A percentile compares a stretch with the other conserved stretches of the same genome.
These are phyloP conservation scores for Posidonia oceanica DNA, from an alignment of 116 monocot genomes.

Conservation along the genomic window DNA sequence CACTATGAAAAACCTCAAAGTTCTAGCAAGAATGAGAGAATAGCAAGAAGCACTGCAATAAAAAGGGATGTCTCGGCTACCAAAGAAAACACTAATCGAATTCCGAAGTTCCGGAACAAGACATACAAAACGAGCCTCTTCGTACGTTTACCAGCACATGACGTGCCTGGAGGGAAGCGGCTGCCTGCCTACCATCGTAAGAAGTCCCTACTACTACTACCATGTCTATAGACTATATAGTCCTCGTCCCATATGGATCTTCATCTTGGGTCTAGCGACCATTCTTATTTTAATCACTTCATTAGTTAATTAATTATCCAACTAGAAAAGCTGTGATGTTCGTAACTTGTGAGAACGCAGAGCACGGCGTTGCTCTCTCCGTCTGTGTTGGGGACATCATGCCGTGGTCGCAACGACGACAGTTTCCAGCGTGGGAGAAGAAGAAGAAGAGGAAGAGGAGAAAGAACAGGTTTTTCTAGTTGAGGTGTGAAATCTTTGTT, in stretches of 20 bases:
- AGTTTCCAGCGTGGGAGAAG: neutral
- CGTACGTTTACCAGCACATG: neutral
- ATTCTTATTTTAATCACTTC: neutral
- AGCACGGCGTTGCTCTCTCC: conserved; percentile 2
- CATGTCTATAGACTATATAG: neutral
- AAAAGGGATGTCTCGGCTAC: too few relatives aligned
- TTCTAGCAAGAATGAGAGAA: too few relatives aligned
- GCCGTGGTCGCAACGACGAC: conserved; percentile 8
- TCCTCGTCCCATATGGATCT: neutral
- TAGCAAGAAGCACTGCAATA: too few relatives aligned
- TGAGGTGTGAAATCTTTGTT: neutral
- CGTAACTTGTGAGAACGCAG: too few relatives aligned
- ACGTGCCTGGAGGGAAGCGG: neutral
- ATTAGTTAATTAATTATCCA: neutral
- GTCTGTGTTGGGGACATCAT: conserved; percentile 3
- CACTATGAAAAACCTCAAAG: too few relatives aligned
- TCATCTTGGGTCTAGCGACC: neutral
- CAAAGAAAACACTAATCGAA: too few relatives aligned
- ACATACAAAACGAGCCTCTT: too few relatives aligned
- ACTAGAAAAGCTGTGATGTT: too few relatives aligned
- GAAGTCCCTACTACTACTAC: neutral
- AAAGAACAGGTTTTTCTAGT: neutral
- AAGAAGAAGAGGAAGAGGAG: neutral
- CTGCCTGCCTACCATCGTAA: too few relatives aligned
- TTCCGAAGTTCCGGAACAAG: too few relatives aligned